A percentile compares a stretch with the other conserved stretches of the same genome.
These are phyloP conservation scores for Eragrostis tef DNA, from an alignment of 202 grass and related monocot species.

Conservation along the genomic window DNA sequence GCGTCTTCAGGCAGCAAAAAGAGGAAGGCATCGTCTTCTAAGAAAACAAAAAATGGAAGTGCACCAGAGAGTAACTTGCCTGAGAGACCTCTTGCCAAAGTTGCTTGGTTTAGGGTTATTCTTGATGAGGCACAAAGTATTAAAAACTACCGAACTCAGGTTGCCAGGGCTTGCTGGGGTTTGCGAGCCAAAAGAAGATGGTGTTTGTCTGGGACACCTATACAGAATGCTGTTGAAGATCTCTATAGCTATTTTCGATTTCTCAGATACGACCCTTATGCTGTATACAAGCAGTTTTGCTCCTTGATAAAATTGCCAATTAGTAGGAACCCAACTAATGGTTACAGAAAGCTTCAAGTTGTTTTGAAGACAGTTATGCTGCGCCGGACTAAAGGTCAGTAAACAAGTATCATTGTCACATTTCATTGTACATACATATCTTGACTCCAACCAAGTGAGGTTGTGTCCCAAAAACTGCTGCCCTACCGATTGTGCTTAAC, in stretches of 20 bases:
- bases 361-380: slow-evolving; percentile 98
- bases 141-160: slow-evolving; percentile 95
- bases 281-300: slow-evolving; percentile 75
- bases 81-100: slow-evolving; percentile 89
- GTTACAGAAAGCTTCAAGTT: slow-evolving; percentile 93
- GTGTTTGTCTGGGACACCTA: slow-evolving; percentile 98
- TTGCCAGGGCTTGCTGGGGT: slow-evolving; percentile 96
- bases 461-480: slow-evolving; percentile 3
- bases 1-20: slow-evolving; percentile 66
- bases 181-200: slow-evolving; percentile 97
- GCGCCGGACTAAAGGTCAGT: slow-evolving; percentile 92
- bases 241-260: slow-evolving; percentile 98
- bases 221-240: slow-evolving; percentile 98
- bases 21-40: slow-evolving; percentile 59
- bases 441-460: slow-evolving; percentile 11
- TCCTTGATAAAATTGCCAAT: slow-evolving; percentile 88
- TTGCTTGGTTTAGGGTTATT: slow-evolving; percentile 95
- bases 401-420: slow-evolving; percentile 4
- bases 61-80: slow-evolving; percentile 58
- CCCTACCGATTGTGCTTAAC: slow-evolving; percentile 16
- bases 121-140: slow-evolving; percentile 99
- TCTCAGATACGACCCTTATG: slow-evolving; percentile 88
- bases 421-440: slow-evolving; percentile 25
- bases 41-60: slow-evolving; percentile 57
- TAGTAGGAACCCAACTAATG: slow-evolving; percentile 69